Evolutionary conservation across 73 alveolate genomes (phyloP), one percentile per base, ranked within the genome.

Genomic region (Paramecium biaurelia): DNA sequence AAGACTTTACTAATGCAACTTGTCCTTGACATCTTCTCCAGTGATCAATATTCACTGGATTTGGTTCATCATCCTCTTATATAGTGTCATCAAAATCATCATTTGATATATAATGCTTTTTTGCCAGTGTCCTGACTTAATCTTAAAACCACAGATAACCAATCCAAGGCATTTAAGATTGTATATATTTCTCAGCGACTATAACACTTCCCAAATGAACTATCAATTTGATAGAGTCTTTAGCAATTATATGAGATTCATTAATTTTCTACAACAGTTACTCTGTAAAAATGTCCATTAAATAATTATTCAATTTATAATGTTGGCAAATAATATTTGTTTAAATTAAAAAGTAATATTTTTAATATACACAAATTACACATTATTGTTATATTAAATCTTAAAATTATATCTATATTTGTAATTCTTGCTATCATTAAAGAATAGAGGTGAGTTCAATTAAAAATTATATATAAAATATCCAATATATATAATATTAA

Each of bases 11-110:
- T 63, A 30, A 12, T 63, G 21, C 45, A 23, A 63, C 45, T 63
- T 63, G 12, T 63, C 84, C 84, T 63, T 63, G 28, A 63, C 41
- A 63, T 63, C 84, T 63, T 24, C 84, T 63, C 84, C 84, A 63
- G 28, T 63, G 84, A 30, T 63, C 84, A 26, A 63, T 63, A 30
- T 63, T 63, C 12, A 63, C 84, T 5, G 11, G 45, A 30, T 14
- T 32, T 2, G 84, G 84, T 32, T 63, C 84, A 2, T 63, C 41
- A 26, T 63, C 84, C 28, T 63, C 84, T 1, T 7, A 11, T 30
- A 63, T 63, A 63, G 14, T 14, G 11, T 63, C 84, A 30, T 63
- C 43, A 23, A 7, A 30, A 63, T 63, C 84, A 63, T 63, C 84
- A 63, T 30, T 30, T 14, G 24, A 26, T 21, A 63, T 30, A 63